Evolutionary conservation across 2,329 filamentous ascomycete genomes (phyloP), one percentile per base, ranked within the genome.

Genomic region (Beauveria australis): DNA sequence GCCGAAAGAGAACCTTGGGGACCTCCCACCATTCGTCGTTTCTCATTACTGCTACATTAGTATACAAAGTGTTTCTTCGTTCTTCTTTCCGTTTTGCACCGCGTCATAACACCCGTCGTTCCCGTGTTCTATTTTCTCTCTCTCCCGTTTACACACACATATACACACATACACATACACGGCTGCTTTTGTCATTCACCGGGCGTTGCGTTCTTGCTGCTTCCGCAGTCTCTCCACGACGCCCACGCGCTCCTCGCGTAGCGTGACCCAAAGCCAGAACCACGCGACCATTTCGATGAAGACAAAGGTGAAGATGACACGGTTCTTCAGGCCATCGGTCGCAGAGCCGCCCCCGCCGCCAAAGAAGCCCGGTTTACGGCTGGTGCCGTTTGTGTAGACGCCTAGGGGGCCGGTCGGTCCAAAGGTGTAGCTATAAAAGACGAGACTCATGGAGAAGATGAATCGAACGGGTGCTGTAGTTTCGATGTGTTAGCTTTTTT

Each of bases 201-300:
- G 24, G 52, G 40, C 53, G 43, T 46, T 56, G 53, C 53, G 53
- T 24, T 59, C 62, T 33, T 63, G 59, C 56, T 63, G 71, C 64
- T 68, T 71, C 24, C 69, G 71, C 69, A 78, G 76, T 64, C 73
- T 75, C 8, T 68, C 67, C 10, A 77, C 61, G 3, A 82, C 69
- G 22, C 71, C 74, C 5, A 67, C 64, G n/a, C 75, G 69, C 76
- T 91, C 88, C 68, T 91, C 88, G 57, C 84, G 78, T 67, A 91
- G 72, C 5, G 84, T 88, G 33, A 87, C 79, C 80, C 86, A 91
- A 26, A 84, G 85, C 92, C 92, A 96, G 73, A 96, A 92, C 91
- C 92, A 96, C 63, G 83, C 82, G 66, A 91, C 79, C 72, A 91
- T 84, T 78, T 97, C 92, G 69, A 96, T 70, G 68, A 96, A 94